Evolutionary conservation across 2,329 filamentous ascomycete genomes (phyloP), one percentile per base, ranked within the genome.

Genomic region (Metarhizium anisopliae): DNA sequence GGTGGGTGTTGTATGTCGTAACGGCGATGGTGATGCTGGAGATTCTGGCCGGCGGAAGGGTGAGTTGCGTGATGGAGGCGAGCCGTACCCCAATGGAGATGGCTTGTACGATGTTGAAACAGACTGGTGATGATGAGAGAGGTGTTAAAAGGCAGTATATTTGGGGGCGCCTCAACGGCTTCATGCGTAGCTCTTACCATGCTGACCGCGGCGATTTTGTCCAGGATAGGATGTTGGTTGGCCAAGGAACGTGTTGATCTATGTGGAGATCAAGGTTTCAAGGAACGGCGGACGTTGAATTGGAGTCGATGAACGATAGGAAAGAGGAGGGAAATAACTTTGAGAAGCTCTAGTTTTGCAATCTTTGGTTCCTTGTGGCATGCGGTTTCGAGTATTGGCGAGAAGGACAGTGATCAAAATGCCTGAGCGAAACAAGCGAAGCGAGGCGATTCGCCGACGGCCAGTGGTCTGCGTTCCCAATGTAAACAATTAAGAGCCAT

Each of bases 1-100:
- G 45, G 79, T 80, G 4, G 87, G 83, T 2, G 85, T 87, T 8
- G 81, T 81, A 60, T 85, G 79, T 63, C 85, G 80, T 56, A 89
- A 71, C 30, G 80, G 73, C 38, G 82, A 86, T 2, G 87, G 85
- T 10, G 87, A 89, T 29, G 81, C 78, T 20, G 83, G 81, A 20
- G 82, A 83, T 62, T 83, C 81, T 54, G 81, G 76, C 61, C 83
- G 73, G 57, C 83, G 79, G 66, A 86, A 86, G 13, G 83, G 83
- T 52, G 83, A 86, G 65, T 74, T 80, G 67, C 88, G 83, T 18
- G 67, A 65, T 20, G 71, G 68, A 62, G 83, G 80, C 50, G 87
- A 86, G 61, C 84, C 84, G 71, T 87, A 89, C 58, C 85, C 85
- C 58, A 89, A 73, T 55, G 85, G 85, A 29, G 86, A 89, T 14